Conservation (phyloP, 108 stramenopile species). For the Epithemia pelagica region DNA sequence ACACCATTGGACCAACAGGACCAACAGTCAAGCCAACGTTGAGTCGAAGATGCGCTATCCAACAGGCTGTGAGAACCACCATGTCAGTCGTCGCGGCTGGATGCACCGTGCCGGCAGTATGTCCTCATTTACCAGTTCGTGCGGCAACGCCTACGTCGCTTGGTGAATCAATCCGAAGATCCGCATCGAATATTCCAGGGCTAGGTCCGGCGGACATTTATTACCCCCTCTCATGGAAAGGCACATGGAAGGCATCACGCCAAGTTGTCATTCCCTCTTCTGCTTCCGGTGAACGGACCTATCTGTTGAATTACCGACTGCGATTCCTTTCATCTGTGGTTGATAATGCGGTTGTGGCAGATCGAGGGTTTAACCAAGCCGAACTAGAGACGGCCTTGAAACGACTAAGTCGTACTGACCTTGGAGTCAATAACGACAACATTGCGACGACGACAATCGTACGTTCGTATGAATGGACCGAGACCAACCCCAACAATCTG, state of each 20-base stretch:
- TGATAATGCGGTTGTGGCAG: conserved; percentile 51
- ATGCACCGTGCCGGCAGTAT: too few relatives aligned
- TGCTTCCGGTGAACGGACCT: conserved; percentile 15
- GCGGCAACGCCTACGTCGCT: too few relatives aligned
- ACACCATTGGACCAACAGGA: too few relatives aligned
- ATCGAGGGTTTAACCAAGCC: conserved; percentile 66
- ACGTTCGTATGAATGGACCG: conserved; percentile 45
- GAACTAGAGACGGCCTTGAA: conserved; percentile 32
- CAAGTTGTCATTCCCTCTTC: conserved; percentile 35
- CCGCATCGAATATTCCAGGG: conserved; percentile 63
- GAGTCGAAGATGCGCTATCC: too few relatives aligned
- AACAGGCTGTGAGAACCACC: too few relatives aligned
- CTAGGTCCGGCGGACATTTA: conserved; percentile 71
- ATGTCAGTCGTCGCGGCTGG: too few relatives aligned
- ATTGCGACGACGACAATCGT: conserved; percentile 13
- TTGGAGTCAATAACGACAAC: too few relatives aligned
- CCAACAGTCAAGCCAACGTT: too few relatives aligned
- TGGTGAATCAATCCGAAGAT: conserved; percentile 57
- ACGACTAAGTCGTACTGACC: conserved; percentile 1
- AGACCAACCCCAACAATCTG: conserved; percentile 67
- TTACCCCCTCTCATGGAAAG: conserved; percentile 51
- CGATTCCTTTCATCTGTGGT: conserved; percentile 53
- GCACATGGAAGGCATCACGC: conserved; percentile 51
- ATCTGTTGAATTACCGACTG: conserved; percentile 41
- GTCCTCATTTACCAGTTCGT: too few relatives aligned